phyloP scores from a whole-genome alignment of 1,284 basidiomycete species.

The Fomitopsis palustris region DNA sequence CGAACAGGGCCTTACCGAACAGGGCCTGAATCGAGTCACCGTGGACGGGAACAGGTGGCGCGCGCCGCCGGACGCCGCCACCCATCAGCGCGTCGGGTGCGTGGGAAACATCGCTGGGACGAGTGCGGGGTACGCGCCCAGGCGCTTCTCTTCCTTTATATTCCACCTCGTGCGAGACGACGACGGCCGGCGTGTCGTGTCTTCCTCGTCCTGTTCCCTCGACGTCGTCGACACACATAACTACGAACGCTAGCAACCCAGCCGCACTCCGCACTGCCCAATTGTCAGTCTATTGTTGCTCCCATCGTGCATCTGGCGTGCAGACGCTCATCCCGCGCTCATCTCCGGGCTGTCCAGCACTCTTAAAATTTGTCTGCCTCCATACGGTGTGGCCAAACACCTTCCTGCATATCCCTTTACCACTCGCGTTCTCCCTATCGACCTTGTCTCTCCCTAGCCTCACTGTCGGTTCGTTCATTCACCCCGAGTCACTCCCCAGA shows the following conservation, averaged over 20 bases:
- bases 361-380: background rate
- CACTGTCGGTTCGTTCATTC: background rate
- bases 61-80: background rate
- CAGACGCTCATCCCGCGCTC: background rate
- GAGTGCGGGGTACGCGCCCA: slow-evolving; percentile 1
- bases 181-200: background rate
- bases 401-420: background rate
- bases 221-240: background rate
- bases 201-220: background rate
- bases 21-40: background rate
- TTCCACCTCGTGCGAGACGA: background rate
- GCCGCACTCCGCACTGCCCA: background rate
- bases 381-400: background rate
- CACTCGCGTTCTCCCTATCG: background rate
- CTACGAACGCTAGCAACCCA: background rate
- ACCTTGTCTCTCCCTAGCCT: background rate
- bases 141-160: background rate
- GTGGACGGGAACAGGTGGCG: background rate
- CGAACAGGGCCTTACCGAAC: background rate
- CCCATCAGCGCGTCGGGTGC: background rate
- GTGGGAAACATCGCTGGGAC: background rate
- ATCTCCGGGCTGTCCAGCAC: slow-evolving; percentile 1
- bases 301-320: background rate
- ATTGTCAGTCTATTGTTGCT: slow-evolving; percentile 1
- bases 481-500: background rate